These are phyloP conservation scores for Knufia fluminis DNA, from an alignment of 2,329 filamentous ascomycete species.

Conservation along the genomic window DNA sequence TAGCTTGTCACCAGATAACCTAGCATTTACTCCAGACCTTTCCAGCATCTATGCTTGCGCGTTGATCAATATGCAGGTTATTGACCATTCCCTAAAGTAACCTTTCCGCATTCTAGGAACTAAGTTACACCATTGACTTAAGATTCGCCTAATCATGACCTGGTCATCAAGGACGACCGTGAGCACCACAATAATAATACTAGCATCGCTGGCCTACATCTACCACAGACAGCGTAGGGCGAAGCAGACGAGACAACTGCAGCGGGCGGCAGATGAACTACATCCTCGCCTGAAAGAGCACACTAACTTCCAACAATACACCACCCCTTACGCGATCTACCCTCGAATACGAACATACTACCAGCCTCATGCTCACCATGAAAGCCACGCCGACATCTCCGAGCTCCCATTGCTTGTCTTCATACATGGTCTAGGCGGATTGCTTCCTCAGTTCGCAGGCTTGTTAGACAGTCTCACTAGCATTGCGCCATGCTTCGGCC, in stretches of 20 bases:
- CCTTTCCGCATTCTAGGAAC: too few species aligned
- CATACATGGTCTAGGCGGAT: constrained; percentile 88
- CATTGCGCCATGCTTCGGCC: constrained; percentile 71
- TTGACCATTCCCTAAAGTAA: too few species aligned
- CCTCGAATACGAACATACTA: constrained; percentile 73
- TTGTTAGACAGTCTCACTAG: constrained; percentile 74
- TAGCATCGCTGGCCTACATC: background rate
- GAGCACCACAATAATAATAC: background rate
- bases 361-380: constrained; percentile 69
- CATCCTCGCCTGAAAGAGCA: constrained; percentile 72
- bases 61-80: too few species aligned
- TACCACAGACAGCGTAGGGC: background rate
- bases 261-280: constrained; percentile 44
- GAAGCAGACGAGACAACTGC: background rate
- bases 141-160: too few species aligned
- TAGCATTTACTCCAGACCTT: too few species aligned
- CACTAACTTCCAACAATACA: constrained; percentile 61
- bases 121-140: too few species aligned
- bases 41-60: too few species aligned
- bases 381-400: constrained; percentile 61
- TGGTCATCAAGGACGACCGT: background rate
- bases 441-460: constrained; percentile 75
- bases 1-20: too few species aligned
- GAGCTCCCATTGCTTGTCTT: constrained; percentile 81
- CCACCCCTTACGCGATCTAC: constrained; percentile 62